Evolutionary conservation across 352 stramenopile genomes (phyloP).

Genomic region (Pythium brassicae): DNA sequence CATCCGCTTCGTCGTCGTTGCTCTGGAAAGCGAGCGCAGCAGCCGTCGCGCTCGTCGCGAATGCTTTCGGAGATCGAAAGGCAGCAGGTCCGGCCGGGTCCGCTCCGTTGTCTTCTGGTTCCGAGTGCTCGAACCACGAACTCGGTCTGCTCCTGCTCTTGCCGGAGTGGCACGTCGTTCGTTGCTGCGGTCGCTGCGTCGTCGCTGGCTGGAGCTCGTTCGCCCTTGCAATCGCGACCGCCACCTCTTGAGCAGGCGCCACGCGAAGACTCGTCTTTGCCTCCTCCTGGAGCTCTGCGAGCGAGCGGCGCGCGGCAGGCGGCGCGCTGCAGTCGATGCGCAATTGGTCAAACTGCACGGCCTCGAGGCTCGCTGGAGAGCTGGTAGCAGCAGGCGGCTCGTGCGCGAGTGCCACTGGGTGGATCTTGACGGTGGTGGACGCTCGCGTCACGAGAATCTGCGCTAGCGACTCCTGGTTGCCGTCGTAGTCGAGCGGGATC

Average conservation of each 20-base stretch:
- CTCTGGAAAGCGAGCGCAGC: slow-evolving; percentile 9
- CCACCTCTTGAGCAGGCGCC: slow-evolving; percentile 34
- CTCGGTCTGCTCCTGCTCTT: slow-evolving; percentile 5
- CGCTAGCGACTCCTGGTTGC: slow-evolving; percentile 45
- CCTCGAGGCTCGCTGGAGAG: neutral
- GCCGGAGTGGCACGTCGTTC: too few relatives aligned
- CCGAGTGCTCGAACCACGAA: neutral
- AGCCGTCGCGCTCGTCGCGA: slow-evolving; percentile 1
- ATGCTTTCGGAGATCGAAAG: slow-evolving; percentile 1
- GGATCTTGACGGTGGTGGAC: neutral
- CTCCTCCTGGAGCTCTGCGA: slow-evolving; percentile 12
- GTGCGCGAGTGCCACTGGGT: neutral
- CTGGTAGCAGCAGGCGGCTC: neutral
- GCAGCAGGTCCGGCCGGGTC: slow-evolving; percentile 1
- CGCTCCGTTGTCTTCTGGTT: slow-evolving; percentile 34
- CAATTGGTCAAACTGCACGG: slow-evolving; percentile 7
- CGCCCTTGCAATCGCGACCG: slow-evolving; percentile 28
- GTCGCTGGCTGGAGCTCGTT: slow-evolving; percentile 18
- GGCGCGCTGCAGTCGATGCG: slow-evolving; percentile 13
- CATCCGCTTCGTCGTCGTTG: slow-evolving; percentile 21
- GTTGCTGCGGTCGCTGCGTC: neutral
- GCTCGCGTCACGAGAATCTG: slow-evolving; percentile 34
- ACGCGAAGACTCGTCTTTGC: slow-evolving; percentile 19
- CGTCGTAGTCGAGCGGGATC: slow-evolving; percentile 54
- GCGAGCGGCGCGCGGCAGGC: neutral